Evolutionary conservation across 2,329 filamentous ascomycete species (phyloP).

Genomic region (Hirsutella minnesotensis): DNA sequence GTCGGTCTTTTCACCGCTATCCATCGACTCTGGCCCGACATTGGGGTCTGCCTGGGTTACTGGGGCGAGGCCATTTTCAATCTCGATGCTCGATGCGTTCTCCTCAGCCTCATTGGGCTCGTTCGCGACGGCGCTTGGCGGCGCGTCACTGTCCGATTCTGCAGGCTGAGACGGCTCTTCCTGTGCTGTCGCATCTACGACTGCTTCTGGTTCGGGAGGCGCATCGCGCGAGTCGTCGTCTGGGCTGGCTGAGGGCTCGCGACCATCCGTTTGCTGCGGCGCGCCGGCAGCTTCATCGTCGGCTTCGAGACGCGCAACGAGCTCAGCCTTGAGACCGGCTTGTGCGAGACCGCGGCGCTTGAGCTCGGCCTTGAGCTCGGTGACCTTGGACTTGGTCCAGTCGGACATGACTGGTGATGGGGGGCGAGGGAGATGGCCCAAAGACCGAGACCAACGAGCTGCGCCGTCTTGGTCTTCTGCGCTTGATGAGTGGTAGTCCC

Average conservation of each 20-base stretch:
- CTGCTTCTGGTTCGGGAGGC: not conserved
- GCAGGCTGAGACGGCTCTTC: too few species aligned
- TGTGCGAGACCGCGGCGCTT: conserved; percentile 59
- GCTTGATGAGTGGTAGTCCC: too few species aligned
- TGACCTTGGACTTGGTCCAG: conserved; percentile 54
- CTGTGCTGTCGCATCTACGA: too few species aligned
- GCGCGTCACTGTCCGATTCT: too few species aligned
- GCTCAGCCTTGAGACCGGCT: conserved; percentile 59
- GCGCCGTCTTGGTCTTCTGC: too few species aligned
- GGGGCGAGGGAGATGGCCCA: not conserved
- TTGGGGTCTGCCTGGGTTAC: too few species aligned
- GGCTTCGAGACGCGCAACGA: conserved; percentile 51
- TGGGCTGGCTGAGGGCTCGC: not conserved
- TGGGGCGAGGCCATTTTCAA: too few species aligned
- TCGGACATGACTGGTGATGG: conserved; percentile 29
- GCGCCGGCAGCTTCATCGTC: conserved; percentile 8
- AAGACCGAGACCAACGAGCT: not conserved
- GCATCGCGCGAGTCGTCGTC: not conserved
- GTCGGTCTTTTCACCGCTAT: too few species aligned
- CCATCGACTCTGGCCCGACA: too few species aligned
- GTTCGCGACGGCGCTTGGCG: too few species aligned
- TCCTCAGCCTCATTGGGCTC: too few species aligned
- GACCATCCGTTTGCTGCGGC: not conserved
- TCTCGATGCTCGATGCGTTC: too few species aligned
- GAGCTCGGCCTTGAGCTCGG: conserved; percentile 63